phyloP scores from a whole-genome alignment of 495 filamentous ascomycete genomes.

The Neurospora sp. region DNA sequence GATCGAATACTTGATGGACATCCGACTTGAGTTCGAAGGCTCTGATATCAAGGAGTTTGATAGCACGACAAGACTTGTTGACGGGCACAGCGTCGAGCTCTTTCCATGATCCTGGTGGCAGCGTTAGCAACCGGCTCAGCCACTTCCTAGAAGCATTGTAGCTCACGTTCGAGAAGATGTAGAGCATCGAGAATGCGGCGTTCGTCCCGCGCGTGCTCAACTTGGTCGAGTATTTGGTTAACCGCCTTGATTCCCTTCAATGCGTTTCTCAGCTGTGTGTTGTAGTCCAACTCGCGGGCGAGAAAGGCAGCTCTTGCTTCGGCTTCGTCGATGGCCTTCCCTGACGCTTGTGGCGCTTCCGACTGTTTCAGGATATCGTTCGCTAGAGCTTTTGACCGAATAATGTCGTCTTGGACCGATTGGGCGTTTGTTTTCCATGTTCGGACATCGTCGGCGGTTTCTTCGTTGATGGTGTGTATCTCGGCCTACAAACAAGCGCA shows the following conservation, averaged over 20 bases:
- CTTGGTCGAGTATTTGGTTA: conserved; percentile 39
- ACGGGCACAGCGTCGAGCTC: conserved; percentile 32
- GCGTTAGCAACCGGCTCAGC: background rate
- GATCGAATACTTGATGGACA: conserved; percentile 49
- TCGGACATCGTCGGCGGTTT: conserved; percentile 66
- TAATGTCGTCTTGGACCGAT: conserved; percentile 72
- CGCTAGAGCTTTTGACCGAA: conserved; percentile 58
- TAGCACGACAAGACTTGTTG: conserved; percentile 36
- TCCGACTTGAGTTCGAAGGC: conserved; percentile 42
- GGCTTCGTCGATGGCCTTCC: conserved; percentile 52
- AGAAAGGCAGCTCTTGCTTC: conserved; percentile 60
- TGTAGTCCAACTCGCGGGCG: conserved; percentile 66
- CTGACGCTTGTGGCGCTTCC: conserved; percentile 50
- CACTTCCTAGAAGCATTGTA: background rate
- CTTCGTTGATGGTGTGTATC: conserved; percentile 60
- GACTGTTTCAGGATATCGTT: conserved; percentile 64
- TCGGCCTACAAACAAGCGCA: conserved; percentile 39
- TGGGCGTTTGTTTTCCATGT: conserved; percentile 77
- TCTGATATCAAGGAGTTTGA: conserved; percentile 36
- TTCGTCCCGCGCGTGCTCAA: conserved; percentile 38
- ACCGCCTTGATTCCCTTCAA: conserved; percentile 50
- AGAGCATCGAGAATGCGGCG: conserved; percentile 39
- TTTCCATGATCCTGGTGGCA: conserved; percentile 32
- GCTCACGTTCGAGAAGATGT: conserved; percentile 38
- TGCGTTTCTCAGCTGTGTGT: conserved; percentile 50